Evolutionary conservation across 441 rosid species (phyloP).

Genomic region (Populus hybrid): DNA sequence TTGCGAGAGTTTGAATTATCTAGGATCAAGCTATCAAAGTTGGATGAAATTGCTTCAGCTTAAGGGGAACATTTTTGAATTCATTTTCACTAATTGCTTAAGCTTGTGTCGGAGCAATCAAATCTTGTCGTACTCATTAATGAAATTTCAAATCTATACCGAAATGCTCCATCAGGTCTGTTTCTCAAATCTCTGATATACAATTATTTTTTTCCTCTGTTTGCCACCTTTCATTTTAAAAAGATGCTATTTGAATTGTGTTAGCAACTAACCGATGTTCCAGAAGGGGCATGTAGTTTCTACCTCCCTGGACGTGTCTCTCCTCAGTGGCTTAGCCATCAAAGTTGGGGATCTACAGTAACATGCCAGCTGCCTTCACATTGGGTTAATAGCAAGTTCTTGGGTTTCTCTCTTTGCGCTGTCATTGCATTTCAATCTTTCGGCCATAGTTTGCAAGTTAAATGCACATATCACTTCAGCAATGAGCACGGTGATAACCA

Average conservation of each 20-base stretch:
- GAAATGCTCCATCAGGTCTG: neutral
- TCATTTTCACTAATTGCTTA: no score
- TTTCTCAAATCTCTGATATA: neutral
- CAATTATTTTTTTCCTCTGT: neutral
- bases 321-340: conserved; percentile 18
- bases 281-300: neutral
- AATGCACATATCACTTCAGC: conserved; percentile 11
- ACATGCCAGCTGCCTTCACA: conserved; percentile 6
- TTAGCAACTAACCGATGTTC: neutral
- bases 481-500: neutral
- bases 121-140: no score
- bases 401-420: conserved; percentile 8
- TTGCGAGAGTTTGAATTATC: no score
- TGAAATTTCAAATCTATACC: neutral
- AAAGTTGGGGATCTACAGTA: neutral
- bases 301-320: conserved; percentile 7
- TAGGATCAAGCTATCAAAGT: no score
- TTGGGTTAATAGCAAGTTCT: neutral
- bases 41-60: no score
- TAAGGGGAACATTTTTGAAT: no score
- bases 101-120: no score
- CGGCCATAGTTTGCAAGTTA: neutral
- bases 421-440: neutral
- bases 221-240: neutral
- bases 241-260: neutral